These are phyloP conservation scores for Candida anglica DNA, from an alignment of 805 yeast genomes.

Conservation along the genomic window DNA sequence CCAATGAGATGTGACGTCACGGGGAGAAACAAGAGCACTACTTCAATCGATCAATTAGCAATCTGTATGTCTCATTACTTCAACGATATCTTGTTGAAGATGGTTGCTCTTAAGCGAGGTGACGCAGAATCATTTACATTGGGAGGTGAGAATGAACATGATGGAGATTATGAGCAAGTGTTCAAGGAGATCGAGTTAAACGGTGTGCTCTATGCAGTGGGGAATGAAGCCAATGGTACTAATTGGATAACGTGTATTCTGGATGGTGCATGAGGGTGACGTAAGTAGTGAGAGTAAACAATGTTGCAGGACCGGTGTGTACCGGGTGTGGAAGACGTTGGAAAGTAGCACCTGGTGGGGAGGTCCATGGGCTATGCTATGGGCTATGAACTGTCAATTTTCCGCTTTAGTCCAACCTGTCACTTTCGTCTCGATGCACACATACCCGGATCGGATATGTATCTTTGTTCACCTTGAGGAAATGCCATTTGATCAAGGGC, in stretches of 20 bases:
- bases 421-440: too few relatives aligned
- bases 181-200: not conserved
- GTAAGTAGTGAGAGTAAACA: too few relatives aligned
- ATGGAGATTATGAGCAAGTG: constrained; percentile 23
- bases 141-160: constrained; percentile 26
- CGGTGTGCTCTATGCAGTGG: constrained; percentile 2
- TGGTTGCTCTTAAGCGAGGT: constrained; percentile 35
- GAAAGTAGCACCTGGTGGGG: too few relatives aligned
- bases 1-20: constrained; percentile 7
- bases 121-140: constrained; percentile 35
- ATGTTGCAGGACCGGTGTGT: too few relatives aligned
- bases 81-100: constrained; percentile 25
- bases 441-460: too few relatives aligned
- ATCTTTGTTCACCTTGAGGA: too few relatives aligned
- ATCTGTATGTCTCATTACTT: constrained; percentile 30
- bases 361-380: too few relatives aligned
- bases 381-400: too few relatives aligned
- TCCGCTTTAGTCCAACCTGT: too few relatives aligned
- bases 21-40: constrained; percentile 11
- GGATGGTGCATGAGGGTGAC: too few relatives aligned
- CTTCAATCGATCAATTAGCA: constrained; percentile 10
- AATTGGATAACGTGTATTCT: constrained; percentile 3
- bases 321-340: too few relatives aligned
- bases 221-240: constrained; percentile 4
- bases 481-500: too few relatives aligned